A percentile compares a stretch with the other conserved stretches of the same genome.
phyloP scores from a whole-genome alignment of 2,329 filamentous ascomycete species.

The Sordariomycetes sp. region DNA sequence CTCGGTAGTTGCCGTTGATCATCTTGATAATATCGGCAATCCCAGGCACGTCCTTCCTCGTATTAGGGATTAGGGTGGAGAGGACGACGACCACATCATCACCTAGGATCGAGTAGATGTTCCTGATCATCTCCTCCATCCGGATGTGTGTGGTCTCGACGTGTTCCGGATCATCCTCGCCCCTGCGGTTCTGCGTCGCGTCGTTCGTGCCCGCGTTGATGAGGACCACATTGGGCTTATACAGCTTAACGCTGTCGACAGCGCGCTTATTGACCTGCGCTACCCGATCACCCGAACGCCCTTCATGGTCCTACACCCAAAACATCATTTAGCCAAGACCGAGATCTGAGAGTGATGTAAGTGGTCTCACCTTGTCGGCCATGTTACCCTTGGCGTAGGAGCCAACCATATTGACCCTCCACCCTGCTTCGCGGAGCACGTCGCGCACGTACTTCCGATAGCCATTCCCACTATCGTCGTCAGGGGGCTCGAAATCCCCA shows the following conservation, averaged over 20 bases:
- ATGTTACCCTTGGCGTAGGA: neutral
- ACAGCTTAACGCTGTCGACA: conserved; percentile 13
- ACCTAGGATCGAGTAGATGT: neutral
- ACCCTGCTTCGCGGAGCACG: neutral
- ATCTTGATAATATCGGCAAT: neutral
- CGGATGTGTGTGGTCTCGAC: conserved; percentile 13
- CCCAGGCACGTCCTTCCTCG: neutral
- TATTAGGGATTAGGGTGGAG: neutral
- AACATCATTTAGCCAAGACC: neutral
- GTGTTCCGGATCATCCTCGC: no score
- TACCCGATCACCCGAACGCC: conserved; percentile 26
- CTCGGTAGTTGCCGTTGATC: neutral
- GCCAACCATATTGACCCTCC: neutral
- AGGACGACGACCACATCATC: neutral
- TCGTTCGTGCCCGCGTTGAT: conserved; percentile 31
- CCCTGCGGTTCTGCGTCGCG: neutral
- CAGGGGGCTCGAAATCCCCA: neutral
- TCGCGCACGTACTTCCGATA: neutral
- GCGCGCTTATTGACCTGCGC: conserved; percentile 22
- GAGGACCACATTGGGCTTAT: conserved; percentile 23
- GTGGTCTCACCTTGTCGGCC: conserved; percentile 14
- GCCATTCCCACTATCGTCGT: neutral
- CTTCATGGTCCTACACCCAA: conserved; percentile 20
- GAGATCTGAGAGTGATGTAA: neutral
- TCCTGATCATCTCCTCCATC: conserved; percentile 10